phyloP scores from a whole-genome alignment of 106 monocot genomes.

The Triglochin maritima region DNA sequence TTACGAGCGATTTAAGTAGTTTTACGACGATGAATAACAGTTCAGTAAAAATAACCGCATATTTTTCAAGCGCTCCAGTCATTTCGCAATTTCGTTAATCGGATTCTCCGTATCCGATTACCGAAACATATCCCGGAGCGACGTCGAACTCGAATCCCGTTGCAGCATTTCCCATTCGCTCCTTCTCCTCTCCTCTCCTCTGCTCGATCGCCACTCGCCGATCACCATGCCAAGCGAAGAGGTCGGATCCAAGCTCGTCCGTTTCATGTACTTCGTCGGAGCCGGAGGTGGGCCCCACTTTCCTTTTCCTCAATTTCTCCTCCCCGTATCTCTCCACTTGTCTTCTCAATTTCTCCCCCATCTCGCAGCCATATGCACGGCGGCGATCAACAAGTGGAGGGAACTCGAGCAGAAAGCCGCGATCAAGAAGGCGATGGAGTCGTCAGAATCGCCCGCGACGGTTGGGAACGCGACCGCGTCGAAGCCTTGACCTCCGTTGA shows the following conservation, averaged over 20 bases:
- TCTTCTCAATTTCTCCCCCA: not conserved
- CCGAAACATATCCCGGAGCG: too few species aligned
- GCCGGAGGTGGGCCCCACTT: slow-evolving; percentile 31
- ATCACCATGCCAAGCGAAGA: slow-evolving; percentile 29
- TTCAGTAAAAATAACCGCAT: too few species aligned
- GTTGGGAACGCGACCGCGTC: not conserved
- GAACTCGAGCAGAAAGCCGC: slow-evolving; percentile 49
- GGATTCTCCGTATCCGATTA: too few species aligned
- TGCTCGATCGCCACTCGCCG: not conserved
- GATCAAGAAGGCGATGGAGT: slow-evolving; percentile 9
- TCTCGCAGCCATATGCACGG: slow-evolving; percentile 44
- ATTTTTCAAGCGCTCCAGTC: too few species aligned
- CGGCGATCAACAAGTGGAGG: slow-evolving; percentile 56
- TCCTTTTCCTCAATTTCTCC: not conserved
- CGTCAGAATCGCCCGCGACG: not conserved
- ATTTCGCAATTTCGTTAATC: too few species aligned
- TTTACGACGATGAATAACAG: too few species aligned
- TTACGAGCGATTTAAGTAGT: too few species aligned
- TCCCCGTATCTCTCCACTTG: not conserved
- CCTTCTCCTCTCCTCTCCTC: not conserved
- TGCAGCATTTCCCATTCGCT: not conserved
- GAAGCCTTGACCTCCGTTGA: not conserved
- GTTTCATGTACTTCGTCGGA: slow-evolving; percentile 56
- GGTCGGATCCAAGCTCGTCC: slow-evolving; percentile 46
- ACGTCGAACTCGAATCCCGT: too few species aligned